Evolutionary conservation across 1,284 basidiomycete genomes (phyloP).

Genomic region (Moesziomyces antarcticus): DNA sequence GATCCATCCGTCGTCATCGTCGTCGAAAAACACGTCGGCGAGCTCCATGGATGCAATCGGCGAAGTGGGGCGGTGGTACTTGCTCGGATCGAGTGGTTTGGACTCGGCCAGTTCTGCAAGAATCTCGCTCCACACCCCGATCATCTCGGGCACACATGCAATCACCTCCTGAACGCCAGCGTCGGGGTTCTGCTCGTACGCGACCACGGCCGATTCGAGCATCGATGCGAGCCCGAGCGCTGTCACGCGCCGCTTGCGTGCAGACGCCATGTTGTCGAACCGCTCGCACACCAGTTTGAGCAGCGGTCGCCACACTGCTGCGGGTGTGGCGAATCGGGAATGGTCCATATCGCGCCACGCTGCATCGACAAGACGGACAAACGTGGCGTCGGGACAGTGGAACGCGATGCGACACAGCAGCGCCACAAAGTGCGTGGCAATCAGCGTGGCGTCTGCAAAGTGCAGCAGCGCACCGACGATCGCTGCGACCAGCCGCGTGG

Average conservation of each 20-base stretch:
- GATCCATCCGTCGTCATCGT: conserved; percentile 49
- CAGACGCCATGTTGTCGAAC: conserved; percentile 61
- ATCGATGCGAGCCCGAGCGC: conserved; percentile 57
- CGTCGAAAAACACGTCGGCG: conserved; percentile 35
- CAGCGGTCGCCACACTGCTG: conserved; percentile 35
- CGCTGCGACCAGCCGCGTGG: conserved; percentile 46
- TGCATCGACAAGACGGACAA: conserved; percentile 50
- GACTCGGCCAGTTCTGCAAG: conserved; percentile 57
- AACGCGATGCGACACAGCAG: conserved; percentile 58
- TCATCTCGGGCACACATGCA: conserved; percentile 44
- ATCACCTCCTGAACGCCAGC: conserved; percentile 15
- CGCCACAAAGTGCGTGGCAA: conserved; percentile 54
- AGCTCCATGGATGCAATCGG: conserved; percentile 49
- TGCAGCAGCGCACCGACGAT: conserved; percentile 54
- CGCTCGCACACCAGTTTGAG: conserved; percentile 40
- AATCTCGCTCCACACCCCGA: conserved; percentile 62
- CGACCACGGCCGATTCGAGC: conserved; percentile 26
- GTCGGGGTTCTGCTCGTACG: conserved; percentile 14
- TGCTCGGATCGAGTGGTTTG: conserved; percentile 17
- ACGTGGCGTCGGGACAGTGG: conserved; percentile 31
- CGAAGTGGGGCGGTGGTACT: conserved; percentile 40
- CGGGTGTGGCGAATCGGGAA: conserved; percentile 13
- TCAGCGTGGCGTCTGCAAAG: conserved; percentile 52
- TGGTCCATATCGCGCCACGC: conserved; percentile 29
- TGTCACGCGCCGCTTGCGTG: conserved; percentile 53